A percentile compares a stretch with the other conserved stretches of the same genome.
These are phyloP conservation scores for Pyrenopolyporus hunteri DNA, from an alignment of 495 filamentous ascomycete species.

Conservation along the genomic window DNA sequence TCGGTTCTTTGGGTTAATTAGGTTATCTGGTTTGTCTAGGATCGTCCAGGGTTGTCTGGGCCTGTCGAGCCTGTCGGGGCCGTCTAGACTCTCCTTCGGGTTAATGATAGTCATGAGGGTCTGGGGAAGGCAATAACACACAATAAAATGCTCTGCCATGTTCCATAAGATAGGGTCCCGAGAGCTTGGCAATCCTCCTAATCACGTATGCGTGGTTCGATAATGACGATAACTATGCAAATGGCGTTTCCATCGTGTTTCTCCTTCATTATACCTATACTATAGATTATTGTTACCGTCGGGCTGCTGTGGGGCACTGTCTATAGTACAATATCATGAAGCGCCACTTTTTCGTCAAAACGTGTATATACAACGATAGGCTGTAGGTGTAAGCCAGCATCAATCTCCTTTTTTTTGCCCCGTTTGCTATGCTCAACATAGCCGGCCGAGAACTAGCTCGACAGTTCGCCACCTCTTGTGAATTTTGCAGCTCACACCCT, in stretches of 20 bases:
- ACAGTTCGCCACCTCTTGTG: slow-evolving; percentile 18
- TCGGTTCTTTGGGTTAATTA: background rate
- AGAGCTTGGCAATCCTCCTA: slow-evolving; percentile 28
- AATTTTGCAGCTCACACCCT: slow-evolving; percentile 8
- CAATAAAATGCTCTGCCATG: slow-evolving; percentile 5
- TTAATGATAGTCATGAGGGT: slow-evolving; percentile 29
- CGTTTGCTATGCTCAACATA: slow-evolving; percentile 34
- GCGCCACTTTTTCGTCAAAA: slow-evolving; percentile 30
- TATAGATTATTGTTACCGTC: slow-evolving; percentile 24
- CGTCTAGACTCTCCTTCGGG: slow-evolving; percentile 12
- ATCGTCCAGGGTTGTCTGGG: background rate
- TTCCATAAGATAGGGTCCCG: slow-evolving; percentile 2
- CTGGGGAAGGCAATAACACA: slow-evolving; percentile 19
- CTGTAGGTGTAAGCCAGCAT: slow-evolving; percentile 18
- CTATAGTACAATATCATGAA: slow-evolving; percentile 35
- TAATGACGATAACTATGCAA: slow-evolving; percentile 33
- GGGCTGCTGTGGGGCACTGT: slow-evolving; percentile 29
- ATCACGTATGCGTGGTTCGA: slow-evolving; percentile 33
- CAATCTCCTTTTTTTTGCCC: slow-evolving; percentile 2
- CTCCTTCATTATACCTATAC: slow-evolving; percentile 35
- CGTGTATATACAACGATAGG: slow-evolving; percentile 32
- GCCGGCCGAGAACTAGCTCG: slow-evolving; percentile 31
- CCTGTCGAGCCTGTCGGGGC: background rate
- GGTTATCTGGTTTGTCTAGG: background rate
- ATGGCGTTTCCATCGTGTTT: slow-evolving; percentile 35